Percentiles rank a stretch among this genome's conserved stretches.
Evolutionary conservation across 495 filamentous ascomycete genomes (phyloP).

Genomic region (Penicillium cinerascens): DNA sequence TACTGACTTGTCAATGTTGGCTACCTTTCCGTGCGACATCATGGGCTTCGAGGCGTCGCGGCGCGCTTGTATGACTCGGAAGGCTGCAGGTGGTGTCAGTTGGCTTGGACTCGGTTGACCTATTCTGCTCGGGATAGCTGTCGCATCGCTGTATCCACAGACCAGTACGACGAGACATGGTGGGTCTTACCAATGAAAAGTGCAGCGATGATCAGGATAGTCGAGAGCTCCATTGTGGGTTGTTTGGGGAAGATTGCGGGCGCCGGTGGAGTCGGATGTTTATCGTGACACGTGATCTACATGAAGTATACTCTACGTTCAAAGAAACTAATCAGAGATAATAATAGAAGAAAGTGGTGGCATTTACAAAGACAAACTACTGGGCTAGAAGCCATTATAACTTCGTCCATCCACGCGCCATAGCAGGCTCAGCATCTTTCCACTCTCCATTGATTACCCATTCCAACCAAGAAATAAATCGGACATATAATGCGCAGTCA

Average conservation of each 20-base stretch:
- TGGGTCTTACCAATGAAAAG: constrained; percentile 20
- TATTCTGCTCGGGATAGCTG: no score
- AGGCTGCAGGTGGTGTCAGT: constrained; percentile 17
- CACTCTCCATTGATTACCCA: constrained; percentile 3
- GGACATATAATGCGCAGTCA: not conserved
- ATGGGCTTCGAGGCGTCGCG: constrained; percentile 12
- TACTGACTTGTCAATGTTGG: constrained; percentile 29
- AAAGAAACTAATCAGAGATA: not conserved
- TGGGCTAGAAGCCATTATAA: no score
- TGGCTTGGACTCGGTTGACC: not conserved
- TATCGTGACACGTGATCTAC: constrained; percentile 1
- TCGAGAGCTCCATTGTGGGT: constrained; percentile 26
- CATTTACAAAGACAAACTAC: no score
- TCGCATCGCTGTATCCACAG: not conserved
- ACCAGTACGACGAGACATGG: not conserved
- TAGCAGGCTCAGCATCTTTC: constrained; percentile 1
- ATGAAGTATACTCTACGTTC: constrained; percentile 5
- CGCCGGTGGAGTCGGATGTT: constrained; percentile 4
- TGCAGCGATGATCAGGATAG: constrained; percentile 18
- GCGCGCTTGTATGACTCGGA: constrained; percentile 17
- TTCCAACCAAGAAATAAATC: not conserved
- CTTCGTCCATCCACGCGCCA: not conserved
- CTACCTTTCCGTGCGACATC: constrained; percentile 27
- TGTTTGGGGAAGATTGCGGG: constrained; percentile 14
- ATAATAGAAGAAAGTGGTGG: not conserved